Evolutionary conservation across 2,329 filamentous ascomycete species (phyloP), one percentile per base, ranked within the genome.

Genomic region (Colletotrichum sp.): DNA sequence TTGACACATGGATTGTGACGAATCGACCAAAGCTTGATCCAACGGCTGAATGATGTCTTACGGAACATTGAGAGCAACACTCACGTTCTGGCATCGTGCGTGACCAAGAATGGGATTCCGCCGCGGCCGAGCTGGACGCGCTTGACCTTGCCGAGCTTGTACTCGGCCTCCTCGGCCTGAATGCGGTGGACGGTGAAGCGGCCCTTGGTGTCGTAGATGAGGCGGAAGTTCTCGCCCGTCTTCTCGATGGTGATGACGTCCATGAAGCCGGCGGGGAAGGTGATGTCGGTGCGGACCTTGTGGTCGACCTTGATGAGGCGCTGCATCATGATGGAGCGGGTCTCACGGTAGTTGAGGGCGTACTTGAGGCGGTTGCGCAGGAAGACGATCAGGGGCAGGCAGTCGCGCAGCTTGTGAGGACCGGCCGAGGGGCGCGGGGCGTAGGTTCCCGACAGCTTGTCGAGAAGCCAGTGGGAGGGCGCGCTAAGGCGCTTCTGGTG

Each of bases 31-130:
- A 98, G 92, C 95, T 97, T 98, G 95, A 95, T 96, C 95, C 96
- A 98, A 98, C 96, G 96, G 94, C 96, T 98, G 96, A 98, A 96
- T 97, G 96, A 98, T 95, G 94, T 95, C 90, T 92, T 90, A 93
- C 90, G 94, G 92, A 94, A 76, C 49, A 60, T 65, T 66, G 66
- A 30, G 69, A n/a, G 28, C 59, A 15, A 72, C 52, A 99, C 96
- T 98, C 92, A 99, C 96, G 97, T 99, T 96, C 97, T 95, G 91
- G 97, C 97, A 97, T 99, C 97, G 95, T 99, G 97, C 96, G 97
- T 99, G 95, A 99, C 97, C 96, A 99, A 98, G 96, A 98, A 99
- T 98, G 97, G 97, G 94, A 99, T 98, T 92, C 96, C 97, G 90
- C 97, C 98, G 90, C 96, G 96, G 92, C 97, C 97, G 85, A 99